Evolutionary conservation across 495 filamentous ascomycete genomes (phyloP).

Genomic region (Penicillium paxilli): DNA sequence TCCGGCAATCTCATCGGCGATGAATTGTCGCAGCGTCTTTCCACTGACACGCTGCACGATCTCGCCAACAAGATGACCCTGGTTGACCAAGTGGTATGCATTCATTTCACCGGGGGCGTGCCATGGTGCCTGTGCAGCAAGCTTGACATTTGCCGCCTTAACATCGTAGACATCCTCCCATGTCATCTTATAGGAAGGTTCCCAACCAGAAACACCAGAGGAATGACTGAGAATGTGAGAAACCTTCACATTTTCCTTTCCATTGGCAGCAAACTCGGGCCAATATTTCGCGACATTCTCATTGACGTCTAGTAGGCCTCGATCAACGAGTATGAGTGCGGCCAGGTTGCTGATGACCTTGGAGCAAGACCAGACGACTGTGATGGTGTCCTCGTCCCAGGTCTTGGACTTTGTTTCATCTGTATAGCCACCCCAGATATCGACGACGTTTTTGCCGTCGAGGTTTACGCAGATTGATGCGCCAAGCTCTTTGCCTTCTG

Average conservation of each 20-base stretch:
- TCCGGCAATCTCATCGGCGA: constrained; percentile 37
- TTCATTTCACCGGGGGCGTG: constrained; percentile 40
- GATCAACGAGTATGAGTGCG: constrained; percentile 36
- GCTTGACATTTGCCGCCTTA: constrained; percentile 23
- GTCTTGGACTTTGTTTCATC: constrained; percentile 23
- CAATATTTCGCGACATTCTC: constrained; percentile 44
- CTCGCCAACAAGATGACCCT: constrained; percentile 43
- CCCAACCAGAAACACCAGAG: constrained; percentile 37
- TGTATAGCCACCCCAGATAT: constrained; percentile 47
- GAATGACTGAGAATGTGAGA: constrained; percentile 43
- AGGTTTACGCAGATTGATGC: constrained; percentile 44
- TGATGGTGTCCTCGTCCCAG: constrained; percentile 44
- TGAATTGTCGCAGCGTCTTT: constrained; percentile 37
- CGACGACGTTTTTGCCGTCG: constrained; percentile 40
- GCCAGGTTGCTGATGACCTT: constrained; percentile 43
- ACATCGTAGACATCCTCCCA: constrained; percentile 32
- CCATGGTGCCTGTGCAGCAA: constrained; percentile 43
- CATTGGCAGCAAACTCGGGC: constrained; percentile 45
- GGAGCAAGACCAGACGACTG: constrained; percentile 39
- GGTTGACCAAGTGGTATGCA: constrained; percentile 40
- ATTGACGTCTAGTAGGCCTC: constrained; percentile 37
- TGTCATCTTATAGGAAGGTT: constrained; percentile 18
- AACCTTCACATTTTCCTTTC: constrained; percentile 41
- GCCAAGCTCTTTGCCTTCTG: constrained; percentile 38
- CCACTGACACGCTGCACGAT: constrained; percentile 39